These are phyloP conservation scores for Barnettozyma hawaiiensis DNA, from an alignment of 1,139 yeast genomes.

Conservation along the genomic window DNA sequence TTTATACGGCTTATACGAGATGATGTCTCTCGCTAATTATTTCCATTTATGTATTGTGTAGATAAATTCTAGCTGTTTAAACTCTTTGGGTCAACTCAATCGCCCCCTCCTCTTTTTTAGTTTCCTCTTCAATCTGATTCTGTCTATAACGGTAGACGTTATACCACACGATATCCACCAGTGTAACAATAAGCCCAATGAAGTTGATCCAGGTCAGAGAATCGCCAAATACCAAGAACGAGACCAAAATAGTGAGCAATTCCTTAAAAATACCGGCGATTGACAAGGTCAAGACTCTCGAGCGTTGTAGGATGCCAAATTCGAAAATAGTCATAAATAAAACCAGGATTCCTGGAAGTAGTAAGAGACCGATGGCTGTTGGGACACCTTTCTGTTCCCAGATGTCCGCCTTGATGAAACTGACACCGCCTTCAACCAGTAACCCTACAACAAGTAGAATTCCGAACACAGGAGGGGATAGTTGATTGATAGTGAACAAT, in stretches of 20 bases:
- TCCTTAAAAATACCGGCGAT: constrained; percentile 94
- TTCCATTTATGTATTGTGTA: neutral
- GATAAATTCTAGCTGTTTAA: neutral
- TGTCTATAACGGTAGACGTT: constrained; percentile 54
- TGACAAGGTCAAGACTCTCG: constrained; percentile 80
- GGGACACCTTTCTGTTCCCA: constrained; percentile 58
- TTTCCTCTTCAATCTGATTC: constrained; percentile 9
- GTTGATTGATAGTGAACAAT: constrained; percentile 71
- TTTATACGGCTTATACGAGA: neutral
- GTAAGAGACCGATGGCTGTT: constrained; percentile 50
- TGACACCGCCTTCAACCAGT: constrained; percentile 56
- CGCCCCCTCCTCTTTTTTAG: constrained; percentile 1
- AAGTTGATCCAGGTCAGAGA: constrained; percentile 58
- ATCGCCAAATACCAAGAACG: constrained; percentile 74
- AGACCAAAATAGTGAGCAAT: constrained; percentile 68
- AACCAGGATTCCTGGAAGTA: constrained; percentile 82
- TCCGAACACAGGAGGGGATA: constrained; percentile 79
- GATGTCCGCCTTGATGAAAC: constrained; percentile 47
- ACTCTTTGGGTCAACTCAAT: constrained; percentile 1
- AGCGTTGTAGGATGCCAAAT: constrained; percentile 72
- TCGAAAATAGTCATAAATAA: constrained; percentile 89
- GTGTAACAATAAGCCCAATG: constrained; percentile 72
- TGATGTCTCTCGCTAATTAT: neutral
- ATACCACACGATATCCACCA: constrained; percentile 76
- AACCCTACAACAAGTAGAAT: constrained; percentile 57